phyloP scores from a whole-genome alignment of 371 early-diverging fungal species.

The Rhizopus sp. region DNA sequence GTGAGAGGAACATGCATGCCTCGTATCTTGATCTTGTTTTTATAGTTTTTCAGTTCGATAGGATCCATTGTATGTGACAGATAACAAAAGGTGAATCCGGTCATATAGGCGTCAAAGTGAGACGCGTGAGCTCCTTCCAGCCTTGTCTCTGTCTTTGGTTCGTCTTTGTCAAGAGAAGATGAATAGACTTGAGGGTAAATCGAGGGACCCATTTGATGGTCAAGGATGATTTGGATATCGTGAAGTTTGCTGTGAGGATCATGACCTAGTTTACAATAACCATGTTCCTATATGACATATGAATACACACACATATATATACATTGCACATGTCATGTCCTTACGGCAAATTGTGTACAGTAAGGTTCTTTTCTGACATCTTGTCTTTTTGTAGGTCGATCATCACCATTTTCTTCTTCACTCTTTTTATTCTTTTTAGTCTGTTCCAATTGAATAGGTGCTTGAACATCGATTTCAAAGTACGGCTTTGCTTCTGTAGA shows the following conservation, averaged over 20 bases:
- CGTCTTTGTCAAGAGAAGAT: not conserved
- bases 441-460: not conserved
- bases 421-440: not conserved
- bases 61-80: slow-evolving; percentile 31
- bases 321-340: slow-evolving; percentile 13
- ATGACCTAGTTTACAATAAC: slow-evolving; percentile 10
- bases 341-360: slow-evolving; percentile 75
- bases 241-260: not conserved
- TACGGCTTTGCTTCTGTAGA: slow-evolving; percentile 5
- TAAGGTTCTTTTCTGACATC: slow-evolving; percentile 16
- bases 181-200: slow-evolving; percentile 7
- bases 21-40: slow-evolving; percentile 62
- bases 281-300: slow-evolving; percentile 8
- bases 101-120: slow-evolving; percentile 94
- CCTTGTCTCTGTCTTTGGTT: not conserved
- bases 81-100: slow-evolving; percentile 79
- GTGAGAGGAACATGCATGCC: not conserved
- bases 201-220: slow-evolving; percentile 13
- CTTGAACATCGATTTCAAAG: slow-evolving; percentile 13
- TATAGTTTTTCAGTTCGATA: slow-evolving; percentile 14
- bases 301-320: not conserved
- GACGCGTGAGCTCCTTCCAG: slow-evolving; percentile 70
- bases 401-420: slow-evolving; percentile 19
- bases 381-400: not conserved
- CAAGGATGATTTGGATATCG: slow-evolving; percentile 13